Base-by-base conservation (phyloP, 2,329 filamentous ascomycete genomes). In the Pseudocercospora pini-densiflorae region DNA sequence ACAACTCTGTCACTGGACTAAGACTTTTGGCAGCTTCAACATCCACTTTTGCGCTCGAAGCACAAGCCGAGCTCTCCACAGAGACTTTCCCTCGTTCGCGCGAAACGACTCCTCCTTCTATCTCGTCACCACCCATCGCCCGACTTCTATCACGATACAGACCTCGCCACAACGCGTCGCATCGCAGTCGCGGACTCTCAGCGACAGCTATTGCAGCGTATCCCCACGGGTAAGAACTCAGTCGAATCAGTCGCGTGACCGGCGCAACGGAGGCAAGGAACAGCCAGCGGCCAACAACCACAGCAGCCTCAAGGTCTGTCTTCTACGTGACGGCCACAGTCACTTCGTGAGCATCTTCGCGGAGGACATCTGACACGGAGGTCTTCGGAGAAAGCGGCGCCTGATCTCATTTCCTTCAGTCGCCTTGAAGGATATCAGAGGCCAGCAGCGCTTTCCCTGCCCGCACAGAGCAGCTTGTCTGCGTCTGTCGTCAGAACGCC, bases 241-340 rank as follows among this genome's bases (percentile, higher is more conserved):
- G 0, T 24, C 33, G n/a, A 51, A 14, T 14, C 21, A n/a, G 57
- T 68, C 63, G 66, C 63, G 66, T 63, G 63, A 61, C 51, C 60
- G 63, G 63, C 55, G 62, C 59, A 60, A 59, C 66, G 60, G 58
- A 62, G 64, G 23, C 23, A 51, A 61, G 58, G 29, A 59, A 51
- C 59, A 45, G 59, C 59, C 33, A 51, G 29, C 59, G 40, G 55
- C 24, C 31, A 58, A 58, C 55, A 43, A 24, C 29, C 3, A 58
- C 55, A 21, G n/a, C 55, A 58, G 29, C 29, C 4, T 27, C 23
- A 33, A 27, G 47, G 21, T 53, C 47, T 51, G 9, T 51, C 31
- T 24, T 21, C 8, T 33, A 12, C 55, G 33, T 43, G 29, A 27
- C 33, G 33, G 55, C 23, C 19, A 19, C 29, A 29, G 23, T 57